Conservation (phyloP, 2,329 filamentous ascomycete species). For the Microsporum canis region DNA sequence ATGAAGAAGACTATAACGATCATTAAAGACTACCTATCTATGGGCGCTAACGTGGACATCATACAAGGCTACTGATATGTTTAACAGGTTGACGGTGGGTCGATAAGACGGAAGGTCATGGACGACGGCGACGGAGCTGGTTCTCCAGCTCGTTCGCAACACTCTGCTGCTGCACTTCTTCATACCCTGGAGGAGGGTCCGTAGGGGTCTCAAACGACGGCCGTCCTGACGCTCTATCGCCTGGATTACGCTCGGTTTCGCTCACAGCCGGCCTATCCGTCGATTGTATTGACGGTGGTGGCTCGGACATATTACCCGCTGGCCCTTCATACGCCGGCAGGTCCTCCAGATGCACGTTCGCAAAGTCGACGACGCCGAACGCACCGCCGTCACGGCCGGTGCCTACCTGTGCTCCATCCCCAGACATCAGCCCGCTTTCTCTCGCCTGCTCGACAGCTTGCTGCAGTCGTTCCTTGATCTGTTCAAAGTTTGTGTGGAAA, state of each 20-base stretch:
- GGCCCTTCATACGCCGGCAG: slow-evolving; percentile 73
- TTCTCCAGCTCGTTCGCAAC: slow-evolving; percentile 62
- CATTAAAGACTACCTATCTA: neutral
- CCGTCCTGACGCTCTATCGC: neutral
- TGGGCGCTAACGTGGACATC: neutral
- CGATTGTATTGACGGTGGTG: neutral
- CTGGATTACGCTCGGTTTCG: neutral
- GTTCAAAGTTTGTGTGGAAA: slow-evolving; percentile 71
- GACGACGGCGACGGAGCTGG: slow-evolving; percentile 30
- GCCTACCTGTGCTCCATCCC: slow-evolving; percentile 23
- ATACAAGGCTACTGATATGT: neutral
- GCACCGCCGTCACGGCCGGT: slow-evolving; percentile 29
- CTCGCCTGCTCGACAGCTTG: slow-evolving; percentile 67
- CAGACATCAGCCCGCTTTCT: slow-evolving; percentile 44
- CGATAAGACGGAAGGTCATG: neutral
- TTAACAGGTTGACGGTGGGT: neutral
- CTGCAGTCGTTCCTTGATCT: slow-evolving; percentile 69
- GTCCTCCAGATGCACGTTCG: slow-evolving; percentile 68
- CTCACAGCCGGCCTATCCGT: neutral
- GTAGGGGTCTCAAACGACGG: slow-evolving; percentile 40
- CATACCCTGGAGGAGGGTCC: slow-evolving; percentile 82
- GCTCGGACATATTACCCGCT: slow-evolving; percentile 19
- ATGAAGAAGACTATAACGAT: neutral
- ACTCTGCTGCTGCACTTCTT: slow-evolving; percentile 76
- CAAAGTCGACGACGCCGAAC: slow-evolving; percentile 42